These are phyloP conservation scores for Solanum sejunctum DNA, from an alignment of 257 asterid species.

Conservation along the genomic window DNA sequence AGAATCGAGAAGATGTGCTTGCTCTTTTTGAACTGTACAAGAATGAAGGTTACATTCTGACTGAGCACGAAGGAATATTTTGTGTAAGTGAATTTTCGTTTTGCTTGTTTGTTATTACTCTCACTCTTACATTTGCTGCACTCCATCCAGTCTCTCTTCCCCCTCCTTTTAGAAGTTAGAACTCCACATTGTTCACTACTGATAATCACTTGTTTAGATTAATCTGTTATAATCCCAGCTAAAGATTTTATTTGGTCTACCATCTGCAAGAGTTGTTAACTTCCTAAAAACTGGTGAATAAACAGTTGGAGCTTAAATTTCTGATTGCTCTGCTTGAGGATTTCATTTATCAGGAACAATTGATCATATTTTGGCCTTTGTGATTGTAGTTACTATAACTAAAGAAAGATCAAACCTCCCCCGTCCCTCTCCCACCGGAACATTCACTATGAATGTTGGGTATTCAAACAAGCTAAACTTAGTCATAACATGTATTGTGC, in stretches of 20 bases:
- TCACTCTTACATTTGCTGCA: not conserved
- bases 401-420: not conserved
- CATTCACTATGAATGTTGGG: not conserved
- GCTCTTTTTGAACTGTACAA: conserved; percentile 60
- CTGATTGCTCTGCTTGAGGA: not conserved
- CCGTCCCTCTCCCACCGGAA: not conserved
- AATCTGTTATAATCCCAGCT: not conserved
- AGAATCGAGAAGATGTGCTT: conserved; percentile 54
- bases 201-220: not conserved
- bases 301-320: not conserved
- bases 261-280: not conserved
- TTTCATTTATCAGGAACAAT: not conserved
- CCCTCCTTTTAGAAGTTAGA: too few species aligned
- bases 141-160: not conserved
- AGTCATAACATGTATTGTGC: not conserved
- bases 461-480: not conserved
- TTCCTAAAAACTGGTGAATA: not conserved
- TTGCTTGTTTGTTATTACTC: not conserved
- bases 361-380: not conserved
- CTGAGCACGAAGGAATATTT: conserved; percentile 71
- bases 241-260: not conserved
- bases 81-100: conserved; percentile 39
- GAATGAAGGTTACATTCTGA: conserved; percentile 64
- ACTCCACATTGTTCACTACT: not conserved
- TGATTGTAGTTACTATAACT: not conserved